A percentile compares a stretch with the other conserved stretches of the same genome.
Evolutionary conservation across 176 grass and related monocot species (phyloP).

Genomic region (Triticum dicoccoides): DNA sequence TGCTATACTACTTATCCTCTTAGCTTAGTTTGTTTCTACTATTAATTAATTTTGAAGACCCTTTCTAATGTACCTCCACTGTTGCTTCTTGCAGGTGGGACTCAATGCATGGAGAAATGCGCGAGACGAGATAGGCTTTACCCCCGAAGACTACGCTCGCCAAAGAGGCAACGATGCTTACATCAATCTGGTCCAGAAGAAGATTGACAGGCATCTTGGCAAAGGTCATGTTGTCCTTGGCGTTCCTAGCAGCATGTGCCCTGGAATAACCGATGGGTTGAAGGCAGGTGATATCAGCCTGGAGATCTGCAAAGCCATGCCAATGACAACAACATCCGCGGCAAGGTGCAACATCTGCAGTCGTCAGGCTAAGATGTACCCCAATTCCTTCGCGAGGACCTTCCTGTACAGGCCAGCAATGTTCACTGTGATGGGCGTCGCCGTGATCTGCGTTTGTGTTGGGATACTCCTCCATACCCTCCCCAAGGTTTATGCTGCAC

Average conservation of each 20-base stretch:
- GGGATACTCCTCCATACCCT: constrained; percentile 73
- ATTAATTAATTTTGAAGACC: constrained; percentile 7
- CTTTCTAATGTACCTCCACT: constrained; percentile 3
- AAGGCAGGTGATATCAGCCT: constrained; percentile 51
- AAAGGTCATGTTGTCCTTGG: constrained; percentile 60
- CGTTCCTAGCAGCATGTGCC: constrained; percentile 42
- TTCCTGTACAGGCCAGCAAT: constrained; percentile 92
- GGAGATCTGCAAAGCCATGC: constrained; percentile 38
- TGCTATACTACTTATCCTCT: not conserved
- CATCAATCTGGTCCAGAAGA: constrained; percentile 74
- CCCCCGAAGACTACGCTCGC: constrained; percentile 78
- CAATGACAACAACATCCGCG: constrained; percentile 24
- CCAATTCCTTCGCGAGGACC: constrained; percentile 34
- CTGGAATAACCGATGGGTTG: constrained; percentile 30
- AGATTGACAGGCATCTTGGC: constrained; percentile 70
- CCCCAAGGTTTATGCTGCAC: constrained; percentile 69
- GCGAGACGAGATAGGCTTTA: constrained; percentile 53
- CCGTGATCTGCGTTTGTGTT: constrained; percentile 81
- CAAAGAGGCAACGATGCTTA: constrained; percentile 57
- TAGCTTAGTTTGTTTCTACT: not conserved
- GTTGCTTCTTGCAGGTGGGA: constrained; percentile 53
- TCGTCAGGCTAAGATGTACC: constrained; percentile 38
- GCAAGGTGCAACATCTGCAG: constrained; percentile 66
- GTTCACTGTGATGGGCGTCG: constrained; percentile 80
- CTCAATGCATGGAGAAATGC: constrained; percentile 73